Evolutionary conservation across 2,329 filamentous ascomycete species (phyloP), one percentile per base, ranked within the genome.

Genomic region (Aspergillus japonicus): DNA sequence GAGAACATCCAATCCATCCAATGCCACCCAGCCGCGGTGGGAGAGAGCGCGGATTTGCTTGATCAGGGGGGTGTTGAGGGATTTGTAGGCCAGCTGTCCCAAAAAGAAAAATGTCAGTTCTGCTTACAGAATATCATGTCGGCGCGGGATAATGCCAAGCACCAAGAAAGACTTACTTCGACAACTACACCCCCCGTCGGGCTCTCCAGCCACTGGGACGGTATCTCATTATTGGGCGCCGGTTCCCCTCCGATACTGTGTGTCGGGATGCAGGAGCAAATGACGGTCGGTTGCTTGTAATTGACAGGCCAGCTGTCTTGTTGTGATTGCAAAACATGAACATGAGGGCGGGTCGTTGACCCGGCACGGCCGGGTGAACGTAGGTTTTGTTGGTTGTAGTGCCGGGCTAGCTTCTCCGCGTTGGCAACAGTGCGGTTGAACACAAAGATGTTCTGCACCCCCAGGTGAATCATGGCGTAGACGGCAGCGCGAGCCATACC

Each of bases 401-500:
- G 74, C 21, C 71, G 66, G 7, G 72, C 71, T 12, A 77, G 61
- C 33, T 68, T 75, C 47, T 73, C 66, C 0, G 75, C 73, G 54
- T 76, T 75, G 19, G 68, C 68, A 3, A 69, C 42, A 3, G 74
- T 76, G 24, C 74, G 72, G 57, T 77, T 77, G 61, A 69, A 76
- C 29, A 77, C 66, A 47, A 75, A 76, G 31, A 77, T 71, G 26
- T 75, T 75, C 54, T 73, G 71, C 47, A 77, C 73, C 0, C 75
- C 75, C 16, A 75, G 60, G 44, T 76, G 71, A 29, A 77, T 73
- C 68, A 77, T 72, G 2, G 75, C 72, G 58, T 77, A 78, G 6
- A 78, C 68, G 29, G 74, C 76, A 21, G 76, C 76, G 6, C 75
- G 75, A 10, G 76, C 76, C 71, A 77, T 76, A 47, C 76, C 76